phyloP scores from a whole-genome alignment of 169 alveolate genomes.

The Plasmodium gonderi region DNA sequence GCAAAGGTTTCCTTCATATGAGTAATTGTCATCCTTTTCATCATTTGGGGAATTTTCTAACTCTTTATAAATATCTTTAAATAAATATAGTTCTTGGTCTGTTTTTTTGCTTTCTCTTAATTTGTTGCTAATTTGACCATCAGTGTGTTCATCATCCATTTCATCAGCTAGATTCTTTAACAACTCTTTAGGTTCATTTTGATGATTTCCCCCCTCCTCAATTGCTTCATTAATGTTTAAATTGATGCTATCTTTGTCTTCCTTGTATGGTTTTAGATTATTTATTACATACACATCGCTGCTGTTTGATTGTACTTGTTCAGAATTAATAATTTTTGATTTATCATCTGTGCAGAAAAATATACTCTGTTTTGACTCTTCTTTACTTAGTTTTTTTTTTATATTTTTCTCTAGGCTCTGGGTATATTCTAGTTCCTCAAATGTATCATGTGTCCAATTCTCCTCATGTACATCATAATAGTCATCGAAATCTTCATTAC shows the following conservation, averaged over 20 bases:
- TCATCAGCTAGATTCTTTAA: neutral
- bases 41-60: constrained; percentile 23
- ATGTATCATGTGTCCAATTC: constrained; percentile 60
- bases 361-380: constrained; percentile 37
- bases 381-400: constrained; percentile 48
- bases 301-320: neutral
- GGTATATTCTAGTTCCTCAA: constrained; percentile 51
- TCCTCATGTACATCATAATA: constrained; percentile 63
- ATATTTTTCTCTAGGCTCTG: constrained; percentile 62
- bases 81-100: constrained; percentile 10
- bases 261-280: neutral
- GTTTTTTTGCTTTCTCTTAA: constrained; percentile 4
- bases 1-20: neutral
- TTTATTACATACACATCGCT: neutral
- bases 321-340: neutral
- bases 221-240: neutral
- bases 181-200: neutral
- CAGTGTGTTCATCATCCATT: neutral
- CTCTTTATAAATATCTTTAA: constrained; percentile 68
- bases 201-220: neutral
- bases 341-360: constrained; percentile 45
- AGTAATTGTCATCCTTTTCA: neutral
- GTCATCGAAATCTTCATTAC: constrained; percentile 46
- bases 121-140: neutral
- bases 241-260: neutral